Percentiles rank a stretch among this genome's conserved stretches.
Evolutionary conservation across 371 early-diverging fungal genomes (phyloP).

Genomic region (Syncephalastrum monosporum): DNA sequence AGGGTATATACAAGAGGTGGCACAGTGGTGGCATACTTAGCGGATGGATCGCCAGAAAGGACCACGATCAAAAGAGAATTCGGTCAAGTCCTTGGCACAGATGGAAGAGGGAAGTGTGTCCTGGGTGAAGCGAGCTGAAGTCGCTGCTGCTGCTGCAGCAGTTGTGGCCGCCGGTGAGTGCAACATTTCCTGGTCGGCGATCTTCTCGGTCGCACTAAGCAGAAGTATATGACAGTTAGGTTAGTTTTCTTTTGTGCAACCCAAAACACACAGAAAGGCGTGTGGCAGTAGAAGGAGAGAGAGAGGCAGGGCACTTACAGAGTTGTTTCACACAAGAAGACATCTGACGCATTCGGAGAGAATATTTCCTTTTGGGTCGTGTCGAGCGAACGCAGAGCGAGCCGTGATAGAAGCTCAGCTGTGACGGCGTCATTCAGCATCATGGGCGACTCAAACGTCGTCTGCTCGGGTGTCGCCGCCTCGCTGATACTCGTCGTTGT

Average conservation of each 20-base stretch:
- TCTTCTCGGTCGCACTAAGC: conserved; percentile 3
- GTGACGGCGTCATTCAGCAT: conserved; percentile 20
- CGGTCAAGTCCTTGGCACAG: conserved; percentile 32
- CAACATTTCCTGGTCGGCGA: not conserved
- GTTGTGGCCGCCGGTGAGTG: conserved; percentile 6
- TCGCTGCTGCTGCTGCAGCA: not conserved
- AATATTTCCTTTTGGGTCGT: conserved; percentile 16
- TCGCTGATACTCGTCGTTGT: conserved; percentile 26
- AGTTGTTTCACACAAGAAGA: conserved; percentile 34
- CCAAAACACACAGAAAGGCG: conserved; percentile 4
- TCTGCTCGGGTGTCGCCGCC: conserved; percentile 34
- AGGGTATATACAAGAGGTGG: not conserved
- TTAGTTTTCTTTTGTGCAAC: not conserved
- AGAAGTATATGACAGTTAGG: conserved; percentile 1
- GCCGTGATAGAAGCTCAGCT: conserved; percentile 20
- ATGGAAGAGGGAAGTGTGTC: conserved; percentile 30
- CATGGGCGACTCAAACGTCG: conserved; percentile 11
- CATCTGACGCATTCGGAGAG: conserved; percentile 31
- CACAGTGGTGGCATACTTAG: conserved; percentile 11
- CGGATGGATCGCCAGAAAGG: conserved; percentile 32
- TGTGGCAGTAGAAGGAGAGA: too few species aligned
- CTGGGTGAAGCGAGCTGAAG: conserved; percentile 15
- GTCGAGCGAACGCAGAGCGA: conserved; percentile 24
- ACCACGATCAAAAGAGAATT: conserved; percentile 36
- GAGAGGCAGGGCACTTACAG: conserved; percentile 18